Percentiles rank a stretch among this genome's conserved stretches.
Evolutionary conservation across 2,329 filamentous ascomycete species (phyloP).

Genomic region (Fusarium sp.): DNA sequence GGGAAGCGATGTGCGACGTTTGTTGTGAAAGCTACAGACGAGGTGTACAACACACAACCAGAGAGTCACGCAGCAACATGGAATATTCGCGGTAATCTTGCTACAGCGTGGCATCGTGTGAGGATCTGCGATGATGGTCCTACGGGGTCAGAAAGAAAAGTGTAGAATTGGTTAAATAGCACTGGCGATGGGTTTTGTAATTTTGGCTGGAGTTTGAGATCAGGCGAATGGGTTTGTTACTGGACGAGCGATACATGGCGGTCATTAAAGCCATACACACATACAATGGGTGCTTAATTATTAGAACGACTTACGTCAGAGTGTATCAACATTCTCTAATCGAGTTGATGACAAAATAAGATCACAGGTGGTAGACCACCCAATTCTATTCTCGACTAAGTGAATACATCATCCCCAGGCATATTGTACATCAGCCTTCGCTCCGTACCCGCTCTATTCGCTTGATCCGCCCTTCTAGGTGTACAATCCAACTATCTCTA

Average conservation of each 20-base stretch:
- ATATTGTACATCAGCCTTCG: slow-evolving; percentile 31
- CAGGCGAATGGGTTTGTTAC: slow-evolving; percentile 1
- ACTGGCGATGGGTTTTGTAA: background rate
- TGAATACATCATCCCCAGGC: slow-evolving; percentile 29
- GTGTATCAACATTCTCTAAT: background rate
- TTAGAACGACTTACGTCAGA: background rate
- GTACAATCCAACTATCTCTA: slow-evolving; percentile 34
- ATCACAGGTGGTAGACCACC: background rate
- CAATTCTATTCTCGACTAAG: slow-evolving; percentile 30
- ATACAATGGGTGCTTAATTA: background rate
- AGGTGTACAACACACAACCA: slow-evolving; percentile 73
- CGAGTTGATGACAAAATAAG: background rate
- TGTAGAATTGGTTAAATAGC: background rate
- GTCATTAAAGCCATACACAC: background rate
- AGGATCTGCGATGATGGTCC: slow-evolving; percentile 49
- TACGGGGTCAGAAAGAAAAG: background rate
- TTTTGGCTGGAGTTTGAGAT: background rate
- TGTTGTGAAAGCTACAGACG: slow-evolving; percentile 73
- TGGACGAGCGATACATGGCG: background rate
- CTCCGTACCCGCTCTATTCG: slow-evolving; percentile 22
- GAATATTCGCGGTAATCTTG: slow-evolving; percentile 71
- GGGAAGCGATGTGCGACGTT: slow-evolving; percentile 56
- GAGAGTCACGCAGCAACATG: slow-evolving; percentile 68
- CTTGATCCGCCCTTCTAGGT: slow-evolving; percentile 32
- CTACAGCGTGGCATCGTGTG: slow-evolving; percentile 73